Evolutionary conservation across 257 asterid species (phyloP).

Genomic region (Solanum habrochaites): DNA sequence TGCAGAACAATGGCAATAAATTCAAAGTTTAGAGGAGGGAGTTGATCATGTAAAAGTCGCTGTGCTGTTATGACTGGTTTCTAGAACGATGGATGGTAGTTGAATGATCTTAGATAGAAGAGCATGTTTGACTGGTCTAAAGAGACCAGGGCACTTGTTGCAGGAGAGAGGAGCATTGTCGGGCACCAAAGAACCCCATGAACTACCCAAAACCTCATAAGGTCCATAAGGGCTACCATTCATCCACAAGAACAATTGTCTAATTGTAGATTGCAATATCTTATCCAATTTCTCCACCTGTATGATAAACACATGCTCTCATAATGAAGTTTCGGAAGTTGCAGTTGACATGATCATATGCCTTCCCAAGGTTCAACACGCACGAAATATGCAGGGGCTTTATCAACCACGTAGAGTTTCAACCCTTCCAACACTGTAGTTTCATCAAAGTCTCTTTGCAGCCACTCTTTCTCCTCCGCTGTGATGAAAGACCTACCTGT

Average conservation of each 20-base stretch:
- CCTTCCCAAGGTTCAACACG: background rate
- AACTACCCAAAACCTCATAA: background rate
- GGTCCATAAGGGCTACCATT: background rate
- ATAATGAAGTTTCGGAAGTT: background rate
- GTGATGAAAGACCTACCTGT: background rate
- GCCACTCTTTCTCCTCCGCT: background rate
- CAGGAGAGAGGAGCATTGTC: background rate
- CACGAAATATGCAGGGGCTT: background rate
- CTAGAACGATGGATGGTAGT: background rate
- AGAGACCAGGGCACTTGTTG: background rate
- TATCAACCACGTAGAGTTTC: background rate
- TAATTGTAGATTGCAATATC: background rate
- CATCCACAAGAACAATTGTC: background rate
- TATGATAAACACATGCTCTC: background rate
- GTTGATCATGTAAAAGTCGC: background rate
- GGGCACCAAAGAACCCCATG: background rate
- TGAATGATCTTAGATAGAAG: background rate
- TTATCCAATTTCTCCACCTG: background rate
- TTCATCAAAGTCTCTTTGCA: background rate
- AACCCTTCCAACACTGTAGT: background rate
- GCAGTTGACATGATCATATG: background rate
- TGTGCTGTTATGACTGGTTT: background rate
- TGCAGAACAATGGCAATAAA: background rate
- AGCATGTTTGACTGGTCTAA: background rate
- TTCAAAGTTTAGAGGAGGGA: background rate